Conservation (phyloP, 2,329 filamentous ascomycete species). For the Amauroascus verrucosus region DNA sequence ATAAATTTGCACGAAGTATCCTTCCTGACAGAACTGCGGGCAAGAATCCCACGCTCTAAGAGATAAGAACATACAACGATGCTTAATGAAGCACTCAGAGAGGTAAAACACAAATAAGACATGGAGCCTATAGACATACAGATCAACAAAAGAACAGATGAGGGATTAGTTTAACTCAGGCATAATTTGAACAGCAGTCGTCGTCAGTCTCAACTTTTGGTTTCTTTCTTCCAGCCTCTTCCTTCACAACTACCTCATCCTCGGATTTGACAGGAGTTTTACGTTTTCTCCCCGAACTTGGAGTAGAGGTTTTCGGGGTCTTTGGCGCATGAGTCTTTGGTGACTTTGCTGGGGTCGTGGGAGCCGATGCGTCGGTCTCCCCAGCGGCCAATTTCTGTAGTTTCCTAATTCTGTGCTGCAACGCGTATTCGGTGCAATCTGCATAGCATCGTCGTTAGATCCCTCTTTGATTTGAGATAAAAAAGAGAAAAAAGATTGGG, state of each 20-base stretch:
- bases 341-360: slow-evolving; percentile 7
- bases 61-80: no score
- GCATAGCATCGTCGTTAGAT: background rate
- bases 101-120: no score
- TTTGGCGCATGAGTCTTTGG: slow-evolving; percentile 1
- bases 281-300: background rate
- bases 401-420: slow-evolving; percentile 21
- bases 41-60: no score
- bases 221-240: slow-evolving; percentile 1
- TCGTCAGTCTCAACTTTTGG: background rate
- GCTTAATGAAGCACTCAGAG: no score
- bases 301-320: background rate
- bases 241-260: background rate
- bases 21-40: no score
- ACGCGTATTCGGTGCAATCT: slow-evolving; percentile 21
- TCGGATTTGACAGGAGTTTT: background rate
- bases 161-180: no score
- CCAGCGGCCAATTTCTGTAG: slow-evolving; percentile 16
- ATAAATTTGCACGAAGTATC: no score
- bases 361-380: background rate
- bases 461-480: background rate
- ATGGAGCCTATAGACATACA: no score
- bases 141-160: no score
- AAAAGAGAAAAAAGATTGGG: background rate
- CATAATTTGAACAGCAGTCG: background rate